Percentiles rank a stretch among this genome's conserved stretches.
These are phyloP conservation scores for Populus simonii DNA, from an alignment of 345 rosid genomes.

Conservation along the genomic window DNA sequence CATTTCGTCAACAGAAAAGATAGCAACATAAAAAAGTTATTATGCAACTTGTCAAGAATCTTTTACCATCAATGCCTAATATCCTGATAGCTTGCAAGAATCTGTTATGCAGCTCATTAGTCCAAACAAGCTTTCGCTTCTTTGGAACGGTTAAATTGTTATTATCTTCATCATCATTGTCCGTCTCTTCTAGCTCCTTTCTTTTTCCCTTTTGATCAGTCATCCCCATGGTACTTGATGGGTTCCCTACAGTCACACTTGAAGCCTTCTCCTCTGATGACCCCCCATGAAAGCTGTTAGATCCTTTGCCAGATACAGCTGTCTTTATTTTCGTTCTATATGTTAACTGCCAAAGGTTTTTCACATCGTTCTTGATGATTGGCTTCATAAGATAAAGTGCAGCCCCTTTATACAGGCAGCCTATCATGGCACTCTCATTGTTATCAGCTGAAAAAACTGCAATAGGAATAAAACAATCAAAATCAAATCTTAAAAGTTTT, in stretches of 20 bases:
- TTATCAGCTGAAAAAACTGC: constrained; percentile 38
- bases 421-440: constrained; percentile 27
- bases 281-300: neutral
- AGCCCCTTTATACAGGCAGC: constrained; percentile 48
- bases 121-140: constrained; percentile 46
- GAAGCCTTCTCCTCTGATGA: neutral
- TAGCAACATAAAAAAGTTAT: neutral
- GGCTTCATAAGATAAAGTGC: constrained; percentile 43
- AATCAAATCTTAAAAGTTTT: constrained; percentile 1
- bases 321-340: constrained; percentile 11
- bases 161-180: constrained; percentile 11
- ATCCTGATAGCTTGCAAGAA: constrained; percentile 38
- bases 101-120: constrained; percentile 35
- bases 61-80: constrained; percentile 42
- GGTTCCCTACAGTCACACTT: constrained; percentile 17
- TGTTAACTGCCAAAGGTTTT: constrained; percentile 48
- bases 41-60: neutral
- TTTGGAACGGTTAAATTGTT: constrained; percentile 13
- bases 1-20: neutral
- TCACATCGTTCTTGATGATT: constrained; percentile 22
- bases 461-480: constrained; percentile 3
- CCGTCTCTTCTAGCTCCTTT: constrained; percentile 19
- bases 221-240: constrained; percentile 10
- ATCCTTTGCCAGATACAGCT: neutral
- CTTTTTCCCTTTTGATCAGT: constrained; percentile 16